phyloP scores from a whole-genome alignment of 106 monocot species.

The Dendrobium chrysotoxum region DNA sequence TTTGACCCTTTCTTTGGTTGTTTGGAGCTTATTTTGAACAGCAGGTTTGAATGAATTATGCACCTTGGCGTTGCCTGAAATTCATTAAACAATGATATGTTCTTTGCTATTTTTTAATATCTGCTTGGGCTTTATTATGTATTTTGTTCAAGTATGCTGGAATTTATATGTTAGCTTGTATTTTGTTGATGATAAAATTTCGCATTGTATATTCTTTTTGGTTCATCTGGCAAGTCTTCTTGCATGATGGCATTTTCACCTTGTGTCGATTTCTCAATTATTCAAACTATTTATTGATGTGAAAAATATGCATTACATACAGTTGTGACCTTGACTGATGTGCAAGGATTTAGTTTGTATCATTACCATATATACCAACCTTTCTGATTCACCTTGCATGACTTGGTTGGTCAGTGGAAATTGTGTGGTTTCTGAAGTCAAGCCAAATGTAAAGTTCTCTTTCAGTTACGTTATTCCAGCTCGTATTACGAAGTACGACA shows the following conservation, averaged over 20 bases:
- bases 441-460: neutral
- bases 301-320: neutral
- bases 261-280: neutral
- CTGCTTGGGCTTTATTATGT: no score
- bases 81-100: neutral
- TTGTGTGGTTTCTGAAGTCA: no score
- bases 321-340: neutral
- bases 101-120: no score
- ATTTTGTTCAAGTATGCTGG: neutral
- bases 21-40: neutral
- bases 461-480: neutral
- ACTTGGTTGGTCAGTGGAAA: neutral
- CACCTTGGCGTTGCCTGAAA: neutral
- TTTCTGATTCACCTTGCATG: neutral
- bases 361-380: neutral
- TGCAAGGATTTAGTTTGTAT: neutral
- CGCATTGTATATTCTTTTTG: no score
- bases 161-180: neutral
- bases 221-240: no score
- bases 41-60: neutral
- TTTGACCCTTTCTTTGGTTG: neutral
- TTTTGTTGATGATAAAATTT: no score
- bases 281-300: neutral
- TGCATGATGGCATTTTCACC: neutral
- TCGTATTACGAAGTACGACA: neutral